Base-by-base conservation (phyloP, 768 basidiomycete genomes). In the Gloeostereum incarnatum region DNA sequence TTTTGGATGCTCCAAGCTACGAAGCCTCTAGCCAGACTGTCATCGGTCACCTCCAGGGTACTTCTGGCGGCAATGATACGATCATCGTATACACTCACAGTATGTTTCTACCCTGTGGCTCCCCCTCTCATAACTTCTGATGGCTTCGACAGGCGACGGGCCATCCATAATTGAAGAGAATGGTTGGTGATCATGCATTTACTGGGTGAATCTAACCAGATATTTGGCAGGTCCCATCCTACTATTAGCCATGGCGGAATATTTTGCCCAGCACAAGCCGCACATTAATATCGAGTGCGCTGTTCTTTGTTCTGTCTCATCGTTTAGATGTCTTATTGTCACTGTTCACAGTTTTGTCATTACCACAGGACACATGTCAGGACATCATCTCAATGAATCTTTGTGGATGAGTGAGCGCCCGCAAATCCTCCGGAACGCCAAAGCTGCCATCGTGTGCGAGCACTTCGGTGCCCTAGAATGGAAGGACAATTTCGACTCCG, bases 141-240 rank as follows among this genome's bases (percentile, higher is more conserved):
- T 29, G 5, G 14, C 24, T 9, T 24, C 13, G 24, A 5, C 24
- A 58, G 56, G 56, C 31, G 56, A 58, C 21, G 56, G 56, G 16
- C 56, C 56, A 3, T 51, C 53, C 16, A 58, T 58, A 18, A 48
- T 58, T 31, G 56, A 58, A 41, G 56, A 58, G 26, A 58, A 58
- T 35, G 56, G 56, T 55, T 7, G 34, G 38, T 34, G 5, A 35
- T n/a, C 14, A 23, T 10, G 13, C 8, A 6, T 1, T 18, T 22
- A n/a, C 35, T 1, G 19, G 11, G 11, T 23, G 4, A 17, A 7
- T 14, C 24, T 19, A 11, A 32, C 8, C 24, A 14, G 32, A 9
- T 30, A 19, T 37, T 10, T 22, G 11, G 13, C 30, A 57, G 53
- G 56, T 22, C 56, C 56, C 2, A 54, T 58, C 17, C 45, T 58